Evolutionary conservation across 2,329 filamentous ascomycete genomes (phyloP), one percentile per base, ranked within the genome.

Genomic region (Stagonosporopsis chrysanthemi): DNA sequence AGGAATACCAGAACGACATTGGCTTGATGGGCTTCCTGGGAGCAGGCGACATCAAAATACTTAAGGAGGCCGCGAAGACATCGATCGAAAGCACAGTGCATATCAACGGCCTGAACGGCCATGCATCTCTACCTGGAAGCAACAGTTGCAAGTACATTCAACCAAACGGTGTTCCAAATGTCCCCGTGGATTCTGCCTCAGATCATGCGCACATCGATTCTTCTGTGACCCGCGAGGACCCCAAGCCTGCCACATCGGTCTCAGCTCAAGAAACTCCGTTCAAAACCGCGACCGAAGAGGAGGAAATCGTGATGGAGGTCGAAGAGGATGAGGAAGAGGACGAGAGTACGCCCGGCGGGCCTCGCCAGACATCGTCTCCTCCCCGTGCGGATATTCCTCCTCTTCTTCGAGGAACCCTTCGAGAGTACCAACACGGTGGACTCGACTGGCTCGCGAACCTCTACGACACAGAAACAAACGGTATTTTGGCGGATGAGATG

Each of bases 401-500:
- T 60, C 83, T 99, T 11, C 81, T 97, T 0, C 89, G 95, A 46
- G 95, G 95, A 19, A 96, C 87, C 0, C 80, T 99, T 11, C 90
- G 96, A 74, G 94, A 97, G 74, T 99, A 99, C 71, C 95, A 99
- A 68, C 95, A 97, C 70, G 91, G 91, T 70, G 96, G 95, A n/a
- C 80, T 99, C 7, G 95, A 99, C 74, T 99, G 95, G 95, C 87
- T 99, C 43, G 92, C 93, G 2, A 91, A 92, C 0, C 83, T 99
- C 1, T 98, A 99, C 73, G 88, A 88, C 15, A 96, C 95, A 63
- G 89, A 90, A 62, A 97, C 94, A 24, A 99, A 98, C 70, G 95
- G 95, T 22, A 99, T 99, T 52, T 81, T 99, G 19, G 95, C 95
- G 1, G 96, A 99, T 72, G 95, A 99, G 75, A 99, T 99, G 95